A percentile compares a stretch with the other conserved stretches of the same genome.
phyloP scores from a whole-genome alignment of 169 alveolate species.

The Plasmodium fragile region DNA sequence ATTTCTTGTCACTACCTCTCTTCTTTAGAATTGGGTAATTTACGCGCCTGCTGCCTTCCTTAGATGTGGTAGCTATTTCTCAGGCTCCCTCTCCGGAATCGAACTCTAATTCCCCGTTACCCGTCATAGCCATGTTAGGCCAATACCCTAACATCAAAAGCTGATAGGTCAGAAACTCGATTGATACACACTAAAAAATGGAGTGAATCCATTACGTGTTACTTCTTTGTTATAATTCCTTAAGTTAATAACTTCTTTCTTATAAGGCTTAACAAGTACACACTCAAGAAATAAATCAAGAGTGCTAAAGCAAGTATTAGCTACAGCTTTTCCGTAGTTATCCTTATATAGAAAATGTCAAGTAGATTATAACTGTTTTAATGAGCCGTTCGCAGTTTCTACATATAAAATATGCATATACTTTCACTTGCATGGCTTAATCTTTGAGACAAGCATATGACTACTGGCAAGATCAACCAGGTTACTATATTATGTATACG shows the following conservation, averaged over 20 bases:
- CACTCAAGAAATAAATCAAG: neutral
- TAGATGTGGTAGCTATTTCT: slow-evolving; percentile 94
- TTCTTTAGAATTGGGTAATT: slow-evolving; percentile 95
- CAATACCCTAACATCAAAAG: slow-evolving; percentile 93
- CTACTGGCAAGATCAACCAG: slow-evolving; percentile 99
- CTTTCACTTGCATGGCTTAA: slow-evolving; percentile 96
- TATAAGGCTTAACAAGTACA: slow-evolving; percentile 43
- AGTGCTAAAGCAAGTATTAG: slow-evolving; percentile 63
- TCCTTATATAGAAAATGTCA: slow-evolving; percentile 70
- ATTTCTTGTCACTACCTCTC: slow-evolving; percentile 96
- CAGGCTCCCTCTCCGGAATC: slow-evolving; percentile 97
- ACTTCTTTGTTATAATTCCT: slow-evolving; percentile 76
- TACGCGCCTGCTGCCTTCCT: slow-evolving; percentile 98
- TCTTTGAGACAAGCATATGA: slow-evolving; percentile 97
- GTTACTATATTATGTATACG: slow-evolving; percentile 82
- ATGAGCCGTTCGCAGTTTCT: slow-evolving; percentile 89
- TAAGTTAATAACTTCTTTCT: slow-evolving; percentile 47
- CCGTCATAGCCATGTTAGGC: slow-evolving; percentile 95
- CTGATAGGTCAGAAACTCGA: slow-evolving; percentile 78
- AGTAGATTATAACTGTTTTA: slow-evolving; percentile 85
- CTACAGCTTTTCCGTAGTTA: slow-evolving; percentile 79
- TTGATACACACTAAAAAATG: slow-evolving; percentile 59
- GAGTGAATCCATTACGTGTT: slow-evolving; percentile 68
- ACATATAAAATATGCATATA: slow-evolving; percentile 77
- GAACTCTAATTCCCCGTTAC: slow-evolving; percentile 96